These are phyloP conservation scores for Phytopythium kandeliae DNA, from an alignment of 352 stramenopile species.

Conservation along the genomic window DNA sequence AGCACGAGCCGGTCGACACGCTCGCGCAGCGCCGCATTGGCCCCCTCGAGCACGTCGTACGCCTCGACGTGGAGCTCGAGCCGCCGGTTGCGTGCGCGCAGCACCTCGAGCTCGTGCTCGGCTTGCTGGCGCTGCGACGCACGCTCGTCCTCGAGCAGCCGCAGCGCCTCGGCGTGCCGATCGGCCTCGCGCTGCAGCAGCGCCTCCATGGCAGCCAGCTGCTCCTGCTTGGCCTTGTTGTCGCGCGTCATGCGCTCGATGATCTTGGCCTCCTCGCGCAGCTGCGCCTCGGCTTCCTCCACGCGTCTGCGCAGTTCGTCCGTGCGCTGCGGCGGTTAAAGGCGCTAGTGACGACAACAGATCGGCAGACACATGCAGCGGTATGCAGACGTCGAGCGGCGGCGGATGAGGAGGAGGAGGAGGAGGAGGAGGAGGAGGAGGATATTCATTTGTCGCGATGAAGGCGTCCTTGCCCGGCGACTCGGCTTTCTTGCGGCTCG, in stretches of 20 bases:
- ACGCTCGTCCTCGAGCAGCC: slow-evolving; percentile 56
- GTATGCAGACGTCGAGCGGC: too few species aligned
- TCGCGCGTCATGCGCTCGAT: slow-evolving; percentile 77
- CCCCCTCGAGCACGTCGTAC: slow-evolving; percentile 56
- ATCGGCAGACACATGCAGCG: not conserved
- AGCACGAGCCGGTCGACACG: slow-evolving; percentile 57
- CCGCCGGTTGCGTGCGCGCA: slow-evolving; percentile 45
- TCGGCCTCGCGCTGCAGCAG: slow-evolving; percentile 58
- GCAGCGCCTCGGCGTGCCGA: slow-evolving; percentile 46
- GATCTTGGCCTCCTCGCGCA: slow-evolving; percentile 76
- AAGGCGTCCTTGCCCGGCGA: slow-evolving; percentile 28
- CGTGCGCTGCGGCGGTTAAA: slow-evolving; percentile 14
- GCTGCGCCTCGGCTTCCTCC: slow-evolving; percentile 64
- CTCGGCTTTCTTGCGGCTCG: slow-evolving; percentile 21
- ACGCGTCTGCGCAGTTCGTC: slow-evolving; percentile 68
- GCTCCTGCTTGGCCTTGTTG: slow-evolving; percentile 66
- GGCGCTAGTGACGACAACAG: not conserved
- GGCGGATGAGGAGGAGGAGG: too few species aligned
- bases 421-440: too few species aligned
- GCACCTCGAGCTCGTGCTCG: slow-evolving; percentile 56
- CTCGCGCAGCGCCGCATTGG: slow-evolving; percentile 46
- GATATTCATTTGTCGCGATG: slow-evolving; percentile 77
- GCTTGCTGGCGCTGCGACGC: slow-evolving; percentile 47
- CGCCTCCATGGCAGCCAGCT: slow-evolving; percentile 61
- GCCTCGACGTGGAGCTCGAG: slow-evolving; percentile 68